Conservation (phyloP, 2,329 filamentous ascomycete species). For the Diplodia mutila region DNA sequence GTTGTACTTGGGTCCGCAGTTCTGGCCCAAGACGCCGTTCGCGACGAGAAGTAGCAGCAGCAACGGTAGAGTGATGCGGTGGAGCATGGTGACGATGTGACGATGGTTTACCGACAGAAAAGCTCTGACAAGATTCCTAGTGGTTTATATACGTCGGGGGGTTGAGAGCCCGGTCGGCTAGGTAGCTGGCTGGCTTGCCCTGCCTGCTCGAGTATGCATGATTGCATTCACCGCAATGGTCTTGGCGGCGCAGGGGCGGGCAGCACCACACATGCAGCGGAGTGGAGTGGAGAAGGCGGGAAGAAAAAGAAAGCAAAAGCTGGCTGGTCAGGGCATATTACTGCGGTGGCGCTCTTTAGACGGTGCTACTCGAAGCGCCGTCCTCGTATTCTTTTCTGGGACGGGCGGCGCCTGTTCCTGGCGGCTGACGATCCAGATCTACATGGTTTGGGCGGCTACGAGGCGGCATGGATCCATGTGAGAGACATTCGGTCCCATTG, state of each 20-base stretch:
- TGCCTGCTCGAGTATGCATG: neutral
- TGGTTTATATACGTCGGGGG: neutral
- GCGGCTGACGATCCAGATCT: slow-evolving; percentile 10
- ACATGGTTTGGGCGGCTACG: neutral
- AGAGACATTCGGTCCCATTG: neutral
- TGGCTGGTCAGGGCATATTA: neutral
- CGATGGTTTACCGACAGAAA: neutral
- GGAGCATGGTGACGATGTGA: neutral
- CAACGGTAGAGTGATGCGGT: slow-evolving; percentile 28
- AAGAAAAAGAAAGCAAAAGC: neutral
- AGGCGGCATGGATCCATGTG: neutral
- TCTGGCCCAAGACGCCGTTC: slow-evolving; percentile 37
- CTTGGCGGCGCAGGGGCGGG: neutral
- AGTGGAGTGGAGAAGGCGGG: neutral
- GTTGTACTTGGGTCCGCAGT: slow-evolving; percentile 42
- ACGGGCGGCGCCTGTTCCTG: neutral
- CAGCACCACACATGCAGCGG: neutral
- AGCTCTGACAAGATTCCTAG: neutral
- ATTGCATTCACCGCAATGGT: neutral
- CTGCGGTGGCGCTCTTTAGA: neutral
- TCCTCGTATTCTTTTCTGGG: slow-evolving; percentile 1
- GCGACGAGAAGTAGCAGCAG: slow-evolving; percentile 34
- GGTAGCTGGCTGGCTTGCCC: neutral
- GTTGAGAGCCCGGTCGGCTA: neutral
- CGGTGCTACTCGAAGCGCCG: slow-evolving; percentile 12